phyloP scores from a whole-genome alignment of 768 basidiomycete genomes.

The Psilocybe cubensis region DNA sequence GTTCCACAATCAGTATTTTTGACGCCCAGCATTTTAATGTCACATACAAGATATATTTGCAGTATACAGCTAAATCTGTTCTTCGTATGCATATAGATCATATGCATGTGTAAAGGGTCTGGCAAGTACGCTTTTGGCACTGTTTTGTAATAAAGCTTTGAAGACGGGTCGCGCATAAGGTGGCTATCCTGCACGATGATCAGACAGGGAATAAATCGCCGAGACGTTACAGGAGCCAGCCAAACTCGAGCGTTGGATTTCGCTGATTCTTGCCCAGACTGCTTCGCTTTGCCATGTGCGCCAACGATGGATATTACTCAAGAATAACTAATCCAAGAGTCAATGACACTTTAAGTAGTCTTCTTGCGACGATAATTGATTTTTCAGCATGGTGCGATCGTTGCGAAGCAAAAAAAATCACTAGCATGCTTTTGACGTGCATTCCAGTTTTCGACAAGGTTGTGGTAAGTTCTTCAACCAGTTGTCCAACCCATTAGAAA shows the following conservation, averaged over 20 bases:
- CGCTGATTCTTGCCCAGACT: not conserved
- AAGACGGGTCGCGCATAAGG: constrained; percentile 3
- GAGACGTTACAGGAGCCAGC: not conserved
- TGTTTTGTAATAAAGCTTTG: not conserved
- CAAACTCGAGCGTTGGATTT: not conserved
- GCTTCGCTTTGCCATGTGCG: not conserved
- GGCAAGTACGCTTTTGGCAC: constrained; percentile 3
- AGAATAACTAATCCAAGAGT: not conserved
- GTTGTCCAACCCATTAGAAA: too few relatives aligned
- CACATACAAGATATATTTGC: not conserved
- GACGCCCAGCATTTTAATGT: not conserved
- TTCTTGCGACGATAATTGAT: constrained; percentile 1
- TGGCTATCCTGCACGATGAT: constrained; percentile 1
- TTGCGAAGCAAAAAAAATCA: not conserved
- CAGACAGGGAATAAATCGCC: constrained; percentile 1
- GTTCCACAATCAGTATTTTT: constrained; percentile 5
- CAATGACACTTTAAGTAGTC: constrained; percentile 1
- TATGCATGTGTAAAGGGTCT: constrained; percentile 13
- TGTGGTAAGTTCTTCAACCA: too few relatives aligned
- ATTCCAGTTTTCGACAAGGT: not conserved
- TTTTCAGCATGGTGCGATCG: constrained; percentile 4
- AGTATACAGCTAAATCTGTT: not conserved
- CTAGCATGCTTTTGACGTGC: not conserved
- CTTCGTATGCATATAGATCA: not conserved
- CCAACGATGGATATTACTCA: constrained; percentile 15